These are phyloP conservation scores for Ustilago hordei DNA, from an alignment of 1,284 basidiomycete genomes.

Conservation along the genomic window DNA sequence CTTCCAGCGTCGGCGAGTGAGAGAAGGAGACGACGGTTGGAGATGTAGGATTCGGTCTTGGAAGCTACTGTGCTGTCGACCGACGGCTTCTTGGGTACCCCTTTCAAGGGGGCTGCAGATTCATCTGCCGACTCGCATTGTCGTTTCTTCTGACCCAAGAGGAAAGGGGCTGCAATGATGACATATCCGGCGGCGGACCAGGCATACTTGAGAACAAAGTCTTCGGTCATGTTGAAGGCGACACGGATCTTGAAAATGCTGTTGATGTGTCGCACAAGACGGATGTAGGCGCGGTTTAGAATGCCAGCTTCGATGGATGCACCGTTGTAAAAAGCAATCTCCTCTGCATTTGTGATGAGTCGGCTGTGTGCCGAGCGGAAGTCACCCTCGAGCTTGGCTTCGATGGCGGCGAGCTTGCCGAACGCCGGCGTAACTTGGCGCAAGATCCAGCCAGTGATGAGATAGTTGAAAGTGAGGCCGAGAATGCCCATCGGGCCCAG, in stretches of 20 bases:
- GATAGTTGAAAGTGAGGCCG: slow-evolving; percentile 86
- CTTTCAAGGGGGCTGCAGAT: slow-evolving; percentile 72
- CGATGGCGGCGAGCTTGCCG: slow-evolving; percentile 87
- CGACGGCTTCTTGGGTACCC: slow-evolving; percentile 8
- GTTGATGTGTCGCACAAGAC: slow-evolving; percentile 88
- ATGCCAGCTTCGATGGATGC: slow-evolving; percentile 86
- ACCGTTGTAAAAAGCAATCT: slow-evolving; percentile 96
- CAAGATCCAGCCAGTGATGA: slow-evolving; percentile 84
- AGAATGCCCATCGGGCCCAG: slow-evolving; percentile 82
- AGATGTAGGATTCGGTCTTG: slow-evolving; percentile 84
- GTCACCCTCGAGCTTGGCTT: slow-evolving; percentile 85
- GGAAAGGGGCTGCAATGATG: slow-evolving; percentile 67
- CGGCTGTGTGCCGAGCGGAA: slow-evolving; percentile 89
- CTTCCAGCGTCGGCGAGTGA: slow-evolving; percentile 95
- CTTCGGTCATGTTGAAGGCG: slow-evolving; percentile 68
- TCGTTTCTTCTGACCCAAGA: slow-evolving; percentile 56
- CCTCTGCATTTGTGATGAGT: slow-evolving; percentile 90
- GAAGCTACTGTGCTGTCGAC: slow-evolving; percentile 71
- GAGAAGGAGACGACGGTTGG: slow-evolving; percentile 84
- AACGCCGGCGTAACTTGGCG: slow-evolving; percentile 90
- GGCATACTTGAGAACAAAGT: slow-evolving; percentile 69
- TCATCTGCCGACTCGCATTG: slow-evolving; percentile 25
- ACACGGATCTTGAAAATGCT: slow-evolving; percentile 84
- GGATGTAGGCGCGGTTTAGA: slow-evolving; percentile 81
- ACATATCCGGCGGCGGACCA: slow-evolving; percentile 69